Conservation (phyloP, 352 stramenopile genomes). For the Globisporangium paddicum region DNA sequence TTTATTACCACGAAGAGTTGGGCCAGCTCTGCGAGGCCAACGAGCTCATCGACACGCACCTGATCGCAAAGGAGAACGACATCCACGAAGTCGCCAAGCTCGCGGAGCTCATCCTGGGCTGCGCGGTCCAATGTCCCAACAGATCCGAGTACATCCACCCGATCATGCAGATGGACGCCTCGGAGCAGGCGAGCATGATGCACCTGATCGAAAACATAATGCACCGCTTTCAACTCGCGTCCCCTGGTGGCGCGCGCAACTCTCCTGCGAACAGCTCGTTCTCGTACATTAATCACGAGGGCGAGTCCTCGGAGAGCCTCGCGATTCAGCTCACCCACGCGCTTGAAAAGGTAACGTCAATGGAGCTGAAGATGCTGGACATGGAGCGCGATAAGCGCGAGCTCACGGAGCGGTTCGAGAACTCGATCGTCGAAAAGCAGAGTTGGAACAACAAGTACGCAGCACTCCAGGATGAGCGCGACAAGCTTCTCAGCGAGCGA, state of each 20-base stretch:
- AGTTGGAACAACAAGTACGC: slow-evolving; percentile 38
- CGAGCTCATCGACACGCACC: slow-evolving; percentile 62
- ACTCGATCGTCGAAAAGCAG: slow-evolving; percentile 41
- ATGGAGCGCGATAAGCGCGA: slow-evolving; percentile 75
- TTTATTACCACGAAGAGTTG: slow-evolving; percentile 81
- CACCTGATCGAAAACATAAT: slow-evolving; percentile 82
- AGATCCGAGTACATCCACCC: slow-evolving; percentile 82
- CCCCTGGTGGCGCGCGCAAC: slow-evolving; percentile 26
- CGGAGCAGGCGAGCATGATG: slow-evolving; percentile 80
- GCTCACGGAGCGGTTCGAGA: slow-evolving; percentile 69
- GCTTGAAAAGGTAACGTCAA: slow-evolving; percentile 57
- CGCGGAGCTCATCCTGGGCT: slow-evolving; percentile 68
- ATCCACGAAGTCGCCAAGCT: slow-evolving; percentile 65
- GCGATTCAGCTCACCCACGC: slow-evolving; percentile 53
- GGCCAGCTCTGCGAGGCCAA: slow-evolving; percentile 62
- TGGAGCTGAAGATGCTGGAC: slow-evolving; percentile 75
- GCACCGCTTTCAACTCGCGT: slow-evolving; percentile 65
- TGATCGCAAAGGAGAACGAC: slow-evolving; percentile 70
- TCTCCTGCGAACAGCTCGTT: slow-evolving; percentile 42
- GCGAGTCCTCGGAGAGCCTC: slow-evolving; percentile 38
- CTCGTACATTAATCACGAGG: slow-evolving; percentile 42
- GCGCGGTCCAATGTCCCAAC: slow-evolving; percentile 71
- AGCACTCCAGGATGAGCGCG: slow-evolving; percentile 55
- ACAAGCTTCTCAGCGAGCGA: slow-evolving; percentile 64
- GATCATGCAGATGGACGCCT: slow-evolving; percentile 80